phyloP scores from a whole-genome alignment of 106 monocot species.

The Apostasia shenzhenica region DNA sequence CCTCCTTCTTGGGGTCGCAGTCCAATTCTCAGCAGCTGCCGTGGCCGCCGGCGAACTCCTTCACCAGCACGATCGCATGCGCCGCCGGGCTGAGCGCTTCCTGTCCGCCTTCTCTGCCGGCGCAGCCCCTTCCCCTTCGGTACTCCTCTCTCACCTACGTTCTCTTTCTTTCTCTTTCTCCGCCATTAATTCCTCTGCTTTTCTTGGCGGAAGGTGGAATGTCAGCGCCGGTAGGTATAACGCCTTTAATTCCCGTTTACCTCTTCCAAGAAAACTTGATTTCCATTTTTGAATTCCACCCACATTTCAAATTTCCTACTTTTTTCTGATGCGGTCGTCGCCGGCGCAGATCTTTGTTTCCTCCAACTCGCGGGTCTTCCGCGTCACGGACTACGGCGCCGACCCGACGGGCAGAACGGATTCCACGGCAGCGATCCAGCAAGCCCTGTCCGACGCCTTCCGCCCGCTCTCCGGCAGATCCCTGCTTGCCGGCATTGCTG shows the following conservation, averaged over 20 bases:
- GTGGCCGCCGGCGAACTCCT: neutral
- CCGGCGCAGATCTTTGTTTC: conserved; percentile 2
- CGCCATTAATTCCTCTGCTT: neutral
- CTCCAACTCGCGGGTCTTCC: conserved; percentile 36
- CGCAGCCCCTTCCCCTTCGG: neutral
- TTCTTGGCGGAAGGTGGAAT: neutral
- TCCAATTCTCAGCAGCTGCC: neutral
- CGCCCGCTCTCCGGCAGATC: conserved; percentile 7
- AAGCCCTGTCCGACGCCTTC: conserved; percentile 52
- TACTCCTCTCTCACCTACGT: neutral
- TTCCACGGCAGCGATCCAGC: conserved; percentile 43
- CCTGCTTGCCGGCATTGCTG: conserved; percentile 37
- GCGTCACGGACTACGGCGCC: conserved; percentile 68
- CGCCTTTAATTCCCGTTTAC: too few species aligned
- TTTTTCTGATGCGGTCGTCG: neutral
- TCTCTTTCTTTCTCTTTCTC: neutral
- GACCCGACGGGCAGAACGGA: conserved; percentile 56
- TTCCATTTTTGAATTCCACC: neutral
- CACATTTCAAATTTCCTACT: neutral
- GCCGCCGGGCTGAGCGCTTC: conserved; percentile 1
- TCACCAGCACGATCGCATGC: neutral
- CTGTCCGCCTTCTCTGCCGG: conserved; percentile 2
- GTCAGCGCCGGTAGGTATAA: neutral
- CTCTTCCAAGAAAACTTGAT: neutral
- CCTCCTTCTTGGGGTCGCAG: too few species aligned